phyloP scores from a whole-genome alignment of 192 early-diverging fungal species.

The Gamsiella multidivaricata region DNA sequence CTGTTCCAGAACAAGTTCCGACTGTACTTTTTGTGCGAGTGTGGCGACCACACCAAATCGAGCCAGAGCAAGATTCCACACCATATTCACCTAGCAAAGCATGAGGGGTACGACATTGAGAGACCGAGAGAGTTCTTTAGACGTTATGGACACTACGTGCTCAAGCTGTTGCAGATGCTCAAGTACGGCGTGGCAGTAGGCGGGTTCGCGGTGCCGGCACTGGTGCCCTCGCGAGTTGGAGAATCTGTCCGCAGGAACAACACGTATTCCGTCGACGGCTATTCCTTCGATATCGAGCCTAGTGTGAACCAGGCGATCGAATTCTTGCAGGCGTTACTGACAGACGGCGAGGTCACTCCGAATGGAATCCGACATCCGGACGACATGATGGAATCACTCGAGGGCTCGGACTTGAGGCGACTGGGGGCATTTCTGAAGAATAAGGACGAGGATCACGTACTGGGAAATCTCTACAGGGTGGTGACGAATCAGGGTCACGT shows the following conservation, averaged over 20 bases:
- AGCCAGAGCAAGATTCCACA: constrained; percentile 7
- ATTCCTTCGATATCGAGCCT: constrained; percentile 9
- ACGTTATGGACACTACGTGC: constrained; percentile 17
- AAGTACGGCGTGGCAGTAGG: constrained; percentile 16
- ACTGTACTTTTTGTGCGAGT: constrained; percentile 26
- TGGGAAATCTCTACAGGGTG: constrained; percentile 28
- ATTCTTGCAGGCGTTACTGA: neutral
- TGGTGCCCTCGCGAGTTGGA: neutral
- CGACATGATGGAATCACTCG: constrained; percentile 1
- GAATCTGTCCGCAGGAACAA: neutral
- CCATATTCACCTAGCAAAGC: constrained; percentile 32
- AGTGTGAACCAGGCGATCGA: constrained; percentile 24
- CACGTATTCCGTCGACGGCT: too few species aligned
- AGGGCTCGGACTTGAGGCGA: constrained; percentile 3
- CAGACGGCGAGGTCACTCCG: neutral
- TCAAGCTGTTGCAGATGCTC: constrained; percentile 29
- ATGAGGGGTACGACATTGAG: constrained; percentile 32
- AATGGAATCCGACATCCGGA: neutral
- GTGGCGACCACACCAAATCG: constrained; percentile 17
- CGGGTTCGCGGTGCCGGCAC: constrained; percentile 13
- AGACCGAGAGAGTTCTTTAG: constrained; percentile 28
- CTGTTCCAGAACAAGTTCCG: constrained; percentile 4
- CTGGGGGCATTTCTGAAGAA: constrained; percentile 12
- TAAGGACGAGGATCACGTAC: constrained; percentile 4
- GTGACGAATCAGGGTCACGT: constrained; percentile 17